Conservation (phyloP, 805 yeast species). For the Saccharomycopsis javanensis region DNA sequence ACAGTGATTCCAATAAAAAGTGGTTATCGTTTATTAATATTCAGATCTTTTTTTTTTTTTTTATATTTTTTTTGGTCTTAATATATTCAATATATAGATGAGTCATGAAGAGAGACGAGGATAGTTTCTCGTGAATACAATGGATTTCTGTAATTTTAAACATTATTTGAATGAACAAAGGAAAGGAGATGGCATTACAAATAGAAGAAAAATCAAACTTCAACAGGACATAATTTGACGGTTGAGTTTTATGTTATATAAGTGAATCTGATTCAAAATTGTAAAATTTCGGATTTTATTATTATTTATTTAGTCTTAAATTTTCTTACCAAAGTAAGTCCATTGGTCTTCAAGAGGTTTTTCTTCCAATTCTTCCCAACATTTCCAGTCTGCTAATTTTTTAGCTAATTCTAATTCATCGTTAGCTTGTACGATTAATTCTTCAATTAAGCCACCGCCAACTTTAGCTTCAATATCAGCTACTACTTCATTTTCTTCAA, state of each 20-base stretch:
- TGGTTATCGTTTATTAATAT: background rate
- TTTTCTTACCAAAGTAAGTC: conserved; percentile 66
- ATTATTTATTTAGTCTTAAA: conserved; percentile 27
- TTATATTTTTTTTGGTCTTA: too few relatives aligned
- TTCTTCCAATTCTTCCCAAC: conserved; percentile 76
- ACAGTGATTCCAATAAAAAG: background rate
- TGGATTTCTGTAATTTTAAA: too few relatives aligned
- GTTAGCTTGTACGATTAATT: conserved; percentile 69
- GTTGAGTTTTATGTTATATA: too few relatives aligned
- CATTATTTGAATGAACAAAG: too few relatives aligned
- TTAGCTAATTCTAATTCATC: conserved; percentile 65
- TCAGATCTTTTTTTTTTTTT: background rate
- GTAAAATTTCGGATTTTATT: background rate
- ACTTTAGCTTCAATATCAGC: conserved; percentile 62
- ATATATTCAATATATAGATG: too few relatives aligned
- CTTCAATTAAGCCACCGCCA: conserved; percentile 80
- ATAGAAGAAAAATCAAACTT: too few relatives aligned
- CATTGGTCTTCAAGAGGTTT: conserved; percentile 76
- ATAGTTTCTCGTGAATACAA: too few relatives aligned
- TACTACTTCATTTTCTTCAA: conserved; percentile 49
- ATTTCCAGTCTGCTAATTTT: conserved; percentile 58
- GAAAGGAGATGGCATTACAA: too few relatives aligned
- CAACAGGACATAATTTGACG: too few relatives aligned
- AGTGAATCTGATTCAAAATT: too few relatives aligned
- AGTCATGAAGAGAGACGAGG: background rate